Conservation (phyloP, 371 early-diverging fungal genomes). For the Rhizopus stolonifer region DNA sequence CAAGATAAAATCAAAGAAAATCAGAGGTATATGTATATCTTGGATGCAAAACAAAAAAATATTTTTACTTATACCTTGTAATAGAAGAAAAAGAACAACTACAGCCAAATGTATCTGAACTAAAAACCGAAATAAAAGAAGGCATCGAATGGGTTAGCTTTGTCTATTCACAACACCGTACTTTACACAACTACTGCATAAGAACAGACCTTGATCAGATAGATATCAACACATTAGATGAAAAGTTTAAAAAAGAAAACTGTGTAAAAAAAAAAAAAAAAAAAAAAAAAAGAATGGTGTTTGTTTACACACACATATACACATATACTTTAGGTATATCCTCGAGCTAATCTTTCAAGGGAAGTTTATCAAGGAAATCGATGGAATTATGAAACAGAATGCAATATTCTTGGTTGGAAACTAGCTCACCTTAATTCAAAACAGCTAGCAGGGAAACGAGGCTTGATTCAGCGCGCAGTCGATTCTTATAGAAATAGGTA, state of each 20-base stretch:
- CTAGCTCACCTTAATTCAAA: constrained; percentile 70
- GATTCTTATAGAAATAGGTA: constrained; percentile 88
- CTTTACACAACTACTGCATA: constrained; percentile 62
- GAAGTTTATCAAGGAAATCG: constrained; percentile 83
- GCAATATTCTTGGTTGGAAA: constrained; percentile 36
- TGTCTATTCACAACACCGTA: constrained; percentile 59
- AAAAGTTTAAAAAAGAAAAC: constrained; percentile 34
- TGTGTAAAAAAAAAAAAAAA: constrained; percentile 26
- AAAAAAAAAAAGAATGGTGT: not conserved
- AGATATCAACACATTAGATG: constrained; percentile 25
- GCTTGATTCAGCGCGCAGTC: constrained; percentile 91
- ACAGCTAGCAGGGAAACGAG: constrained; percentile 80
- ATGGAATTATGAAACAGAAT: constrained; percentile 32
- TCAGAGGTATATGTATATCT: constrained; percentile 1
- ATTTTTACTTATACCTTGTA: not conserved
- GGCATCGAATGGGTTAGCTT: constrained; percentile 67
- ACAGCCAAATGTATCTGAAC: constrained; percentile 23
- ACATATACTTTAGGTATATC: constrained; percentile 31
- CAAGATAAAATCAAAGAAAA: constrained; percentile 40
- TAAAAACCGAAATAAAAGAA: constrained; percentile 36
- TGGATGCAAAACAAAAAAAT: not conserved
- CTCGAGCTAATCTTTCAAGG: constrained; percentile 66
- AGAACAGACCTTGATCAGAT: constrained; percentile 77
- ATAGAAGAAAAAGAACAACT: not conserved
- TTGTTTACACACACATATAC: too few relatives aligned